Conservation (phyloP, 2,329 filamentous ascomycete genomes). For the Alternaria hordeiaustralica region DNA sequence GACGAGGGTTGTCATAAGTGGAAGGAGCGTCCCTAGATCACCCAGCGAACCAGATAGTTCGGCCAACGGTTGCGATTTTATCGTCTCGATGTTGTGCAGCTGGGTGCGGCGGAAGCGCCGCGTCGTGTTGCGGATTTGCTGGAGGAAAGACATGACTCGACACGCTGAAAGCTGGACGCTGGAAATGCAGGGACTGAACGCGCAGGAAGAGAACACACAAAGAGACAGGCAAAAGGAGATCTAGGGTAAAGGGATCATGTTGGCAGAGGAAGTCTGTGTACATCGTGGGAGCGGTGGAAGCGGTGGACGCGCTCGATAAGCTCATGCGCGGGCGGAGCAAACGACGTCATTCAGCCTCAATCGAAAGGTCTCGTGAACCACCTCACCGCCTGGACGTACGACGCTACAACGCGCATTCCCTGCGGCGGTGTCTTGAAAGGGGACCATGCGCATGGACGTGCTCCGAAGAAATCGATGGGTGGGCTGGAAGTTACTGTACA, state of each 20-base stretch:
- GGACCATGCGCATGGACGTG: neutral
- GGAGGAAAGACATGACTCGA: conserved; percentile 22
- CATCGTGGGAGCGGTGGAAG: neutral
- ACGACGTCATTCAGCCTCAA: conserved; percentile 10
- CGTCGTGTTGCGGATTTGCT: conserved; percentile 24
- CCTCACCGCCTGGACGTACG: neutral
- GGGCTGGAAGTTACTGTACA: neutral
- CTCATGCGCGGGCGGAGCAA: neutral
- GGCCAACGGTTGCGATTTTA: conserved; percentile 64
- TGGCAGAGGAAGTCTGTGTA: neutral
- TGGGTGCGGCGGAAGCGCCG: conserved; percentile 38
- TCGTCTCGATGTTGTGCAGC: conserved; percentile 62
- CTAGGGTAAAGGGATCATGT: neutral
- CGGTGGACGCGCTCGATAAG: too few species aligned
- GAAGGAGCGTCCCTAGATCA: conserved; percentile 87
- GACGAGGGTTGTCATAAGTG: conserved; percentile 85
- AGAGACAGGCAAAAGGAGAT: neutral
- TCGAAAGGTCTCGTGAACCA: conserved; percentile 2
- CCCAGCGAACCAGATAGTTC: conserved; percentile 90
- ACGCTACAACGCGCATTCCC: neutral
- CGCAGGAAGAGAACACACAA: neutral
- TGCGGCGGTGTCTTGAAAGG: neutral
- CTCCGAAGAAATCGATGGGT: neutral
- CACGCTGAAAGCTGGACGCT: neutral
- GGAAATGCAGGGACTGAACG: neutral